Evolutionary conservation across 495 filamentous ascomycete genomes (phyloP).

Genomic region (Apiosordaria backusii): DNA sequence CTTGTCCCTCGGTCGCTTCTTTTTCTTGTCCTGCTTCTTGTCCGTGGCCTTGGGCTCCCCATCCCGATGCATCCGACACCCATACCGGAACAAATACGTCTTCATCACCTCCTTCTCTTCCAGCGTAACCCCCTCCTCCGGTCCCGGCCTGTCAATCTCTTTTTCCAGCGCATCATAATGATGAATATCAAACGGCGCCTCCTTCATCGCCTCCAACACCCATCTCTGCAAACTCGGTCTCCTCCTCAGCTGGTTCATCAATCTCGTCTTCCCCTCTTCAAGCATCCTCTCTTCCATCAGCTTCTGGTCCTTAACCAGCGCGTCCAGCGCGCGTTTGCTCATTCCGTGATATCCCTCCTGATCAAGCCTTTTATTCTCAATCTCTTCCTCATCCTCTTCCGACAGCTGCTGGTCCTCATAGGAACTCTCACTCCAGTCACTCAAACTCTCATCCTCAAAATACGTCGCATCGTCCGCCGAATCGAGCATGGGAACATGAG

Average conservation of each 20-base stretch:
- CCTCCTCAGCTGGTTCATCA: slow-evolving; percentile 33
- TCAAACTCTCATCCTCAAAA: slow-evolving; percentile 76
- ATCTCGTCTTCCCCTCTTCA: slow-evolving; percentile 29
- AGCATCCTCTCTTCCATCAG: slow-evolving; percentile 5
- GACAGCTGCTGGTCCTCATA: slow-evolving; percentile 29
- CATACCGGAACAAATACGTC: slow-evolving; percentile 26
- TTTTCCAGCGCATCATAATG: slow-evolving; percentile 33
- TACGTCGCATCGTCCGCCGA: slow-evolving; percentile 80
- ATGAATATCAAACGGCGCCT: slow-evolving; percentile 37
- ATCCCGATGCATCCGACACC: slow-evolving; percentile 13
- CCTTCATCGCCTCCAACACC: slow-evolving; percentile 38
- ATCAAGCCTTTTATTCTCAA: not conserved
- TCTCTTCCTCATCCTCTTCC: slow-evolving; percentile 23
- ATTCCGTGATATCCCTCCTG: not conserved
- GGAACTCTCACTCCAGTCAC: slow-evolving; percentile 46
- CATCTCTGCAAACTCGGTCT: slow-evolving; percentile 34
- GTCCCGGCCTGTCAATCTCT: slow-evolving; percentile 37
- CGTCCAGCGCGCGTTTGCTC: not conserved
- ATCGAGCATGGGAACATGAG: slow-evolving; percentile 68
- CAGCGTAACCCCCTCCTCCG: slow-evolving; percentile 18
- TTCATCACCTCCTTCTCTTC: slow-evolving; percentile 37
- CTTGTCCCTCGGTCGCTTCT: slow-evolving; percentile 68
- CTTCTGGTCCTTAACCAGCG: not conserved
- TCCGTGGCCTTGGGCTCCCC: not conserved
- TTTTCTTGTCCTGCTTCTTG: slow-evolving; percentile 40